Evolutionary conservation across 2,329 filamentous ascomycete genomes (phyloP), one percentile per base, ranked within the genome.

Genomic region (Magnaporthiopsis poae): DNA sequence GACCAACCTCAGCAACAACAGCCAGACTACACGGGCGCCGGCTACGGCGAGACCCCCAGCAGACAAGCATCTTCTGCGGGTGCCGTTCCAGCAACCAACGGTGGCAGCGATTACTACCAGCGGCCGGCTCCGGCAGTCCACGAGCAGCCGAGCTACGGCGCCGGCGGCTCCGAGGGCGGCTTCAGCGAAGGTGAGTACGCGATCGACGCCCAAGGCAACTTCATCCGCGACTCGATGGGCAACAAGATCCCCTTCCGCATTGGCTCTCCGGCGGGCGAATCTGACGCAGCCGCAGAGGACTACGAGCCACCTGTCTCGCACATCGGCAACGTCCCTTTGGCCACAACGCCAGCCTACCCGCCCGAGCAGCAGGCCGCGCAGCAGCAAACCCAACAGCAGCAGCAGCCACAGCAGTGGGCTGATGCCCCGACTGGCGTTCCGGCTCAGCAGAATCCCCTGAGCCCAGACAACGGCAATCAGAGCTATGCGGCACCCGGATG

Each of bases 131-230:
- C 60, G 18, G 70, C 77, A 29, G 76, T 76, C 35, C 80, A 81
- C 66, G 77, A 81, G 67, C 64, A 62, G 18, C 77, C 80, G 27
- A 84, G 64, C 64, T 65, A 39, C 36, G 36, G 61, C 33, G 63
- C 52, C n/a, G 63, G 81, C 70, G 81, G 82, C 46, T 89, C 85
- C 67, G 88, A 90, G 75, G 82, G 81, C 70, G 84, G 82, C 68
- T 88, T 87, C 72, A 86, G 83, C 75, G 86, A 88, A 77, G 89
- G 90, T 75, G 89, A 92, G 76, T 92, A 90, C 76, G 82, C 85
- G 68, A 83, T 86, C 70, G 86, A 89, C 73, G 80, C 81, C 39
- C 78, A 84, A 66, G 87, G 86, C 68, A 82, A 85, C 70, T 86
- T 87, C 71, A 80, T 86, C 66, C 82, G 81, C 66, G 88, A 90